Evolutionary conservation across 1,284 basidiomycete genomes (phyloP), one percentile per base, ranked within the genome.

Genomic region (Irpex sp.): DNA sequence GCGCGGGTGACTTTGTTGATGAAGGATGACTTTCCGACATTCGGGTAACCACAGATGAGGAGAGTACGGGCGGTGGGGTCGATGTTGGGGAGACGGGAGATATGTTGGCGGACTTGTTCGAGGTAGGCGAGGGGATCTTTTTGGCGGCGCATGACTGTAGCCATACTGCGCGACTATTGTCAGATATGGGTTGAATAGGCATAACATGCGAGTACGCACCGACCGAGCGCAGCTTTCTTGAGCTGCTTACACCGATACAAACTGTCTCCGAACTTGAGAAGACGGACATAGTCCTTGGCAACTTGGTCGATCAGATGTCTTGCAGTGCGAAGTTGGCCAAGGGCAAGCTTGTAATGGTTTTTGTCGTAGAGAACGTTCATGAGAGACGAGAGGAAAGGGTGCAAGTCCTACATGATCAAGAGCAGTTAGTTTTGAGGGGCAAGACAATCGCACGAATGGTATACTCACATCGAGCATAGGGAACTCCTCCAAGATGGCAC

Each of bases 351-450:
- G 86, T 97, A 98, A 75, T 98, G 95, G 74, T 97, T 97, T 80
- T 97, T 98, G 84, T 98, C 95, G 78, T 98, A 98, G 39, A 98
- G 84, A 9, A 98, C 95, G 75, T 98, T 98, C 83, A 98, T 88
- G 37, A 98, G 82, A 1, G 94, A 95, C 3, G 94, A 87, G 33
- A 97, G 82, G 82, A 98, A 98, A 2, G 95, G 95, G 75, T 98
- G 95, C 6, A 98, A 82, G 73, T 98, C 95, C 93, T 96, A 71
- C 11, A 46, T 1, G 13, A 46, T n/a, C 39, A 46, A 59, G 56
- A 49, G 4, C 49, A 37, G 50, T 62, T 33, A 33, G 31, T 33
- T 19, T 36, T 1, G 31, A 33, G 31, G 31, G 36, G 35, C 15
- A 46, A 58, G 26, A 15, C 21, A 47, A 8, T 35, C 49, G 36